Base-by-base conservation (phyloP, 176 grass and related monocot genomes). In the Oryza glumipatula region DNA sequence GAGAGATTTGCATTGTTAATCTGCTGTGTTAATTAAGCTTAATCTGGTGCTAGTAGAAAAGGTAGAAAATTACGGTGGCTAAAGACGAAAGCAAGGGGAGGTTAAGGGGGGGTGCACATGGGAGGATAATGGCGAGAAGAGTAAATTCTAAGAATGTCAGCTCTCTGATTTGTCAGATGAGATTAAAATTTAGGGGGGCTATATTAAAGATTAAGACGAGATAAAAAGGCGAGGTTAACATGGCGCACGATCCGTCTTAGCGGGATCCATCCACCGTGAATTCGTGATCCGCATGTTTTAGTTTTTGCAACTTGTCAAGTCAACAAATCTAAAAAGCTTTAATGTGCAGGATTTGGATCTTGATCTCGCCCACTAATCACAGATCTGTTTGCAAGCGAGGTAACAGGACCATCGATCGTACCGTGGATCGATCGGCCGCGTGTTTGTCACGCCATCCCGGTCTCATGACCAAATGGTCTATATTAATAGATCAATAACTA, bases 71-170 rank as follows among this genome's bases (percentile, higher is more conserved):
- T 47, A 78, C 17, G 0, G 52, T 41, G n/a, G 69, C 54, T 21
- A 12, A n/a, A 46, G 36, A n/a, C 0, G 7, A 63, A 71, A 78
- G 36, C 35, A 58, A 43, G 28, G 28, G 24, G 8, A 21, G 9
- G 30, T 19, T 23, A 63, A 32, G 73, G 9, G 73, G 13, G 4
- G 1, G 2, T 11, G 78, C 85, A 81, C 71, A 69, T 77, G 86
- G 64, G 38, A 19, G 24, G 51, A 16, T 5, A 6, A 38, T 17
- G 44, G 30, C 14, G 8, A 47, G 38, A 28, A 77, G 19, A 48
- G 74, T 78, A 78, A 87, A 82, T 83, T 88, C 74, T 67, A 72
- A 78, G 80, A 88, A 88, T 88, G 74, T 83, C 67, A 82, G 52
- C 41, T 7, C 65, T 41, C 10, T 63, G 48, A 87, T 82, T 82